Base-by-base conservation (phyloP, 768 basidiomycete genomes). In the Suillus luteus region DNA sequence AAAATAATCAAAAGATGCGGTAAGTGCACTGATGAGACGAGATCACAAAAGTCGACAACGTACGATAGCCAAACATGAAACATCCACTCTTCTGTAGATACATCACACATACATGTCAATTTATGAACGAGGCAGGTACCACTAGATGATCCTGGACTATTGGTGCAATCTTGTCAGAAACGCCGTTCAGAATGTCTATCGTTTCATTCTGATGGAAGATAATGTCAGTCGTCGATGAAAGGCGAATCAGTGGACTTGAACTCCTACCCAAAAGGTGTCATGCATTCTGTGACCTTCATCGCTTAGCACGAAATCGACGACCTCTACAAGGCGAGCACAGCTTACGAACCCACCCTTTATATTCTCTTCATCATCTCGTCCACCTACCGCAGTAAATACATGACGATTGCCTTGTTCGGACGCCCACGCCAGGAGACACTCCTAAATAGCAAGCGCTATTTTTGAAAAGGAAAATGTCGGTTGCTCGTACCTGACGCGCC, bases 321-420 rank as follows among this genome's bases (percentile, higher is more conserved):
- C 68, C 60, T 78, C 73, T 1, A 46, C 55, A 3, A 72, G 65
- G 8, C 24, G 51, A 15, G 59, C 58, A 4, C 14, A 40, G 46
- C 44, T 64, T 5, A 77, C 33, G 27, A 46, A 74, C 2, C 62
- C 71, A 0, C 71, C 73, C n/a, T 68, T 67, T 67, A 75, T 64
- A 17, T 12, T 40, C 22, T 62, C 67, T 35, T 71, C 73, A 2
- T 69, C 43, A 4, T 71, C 62, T 19, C 66, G 68, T 48, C 59
- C 70, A 5, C 70, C 75, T 2, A 76, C 49, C 2, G 77, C 76
- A 7, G 62, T 71, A 38, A 71, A 77, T 3, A 80, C 51, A 31
- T 75, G 71, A 15, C 78, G 77, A 38, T 75, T 75, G 1, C 78
- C 79, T 49, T 77, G 68, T 62, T 78, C 73, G 0, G 71, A 17